A percentile compares a stretch with the other conserved stretches of the same genome.
These are phyloP conservation scores for Kwoniella bestiolae DNA, from an alignment of 768 basidiomycete genomes.

Conservation along the genomic window DNA sequence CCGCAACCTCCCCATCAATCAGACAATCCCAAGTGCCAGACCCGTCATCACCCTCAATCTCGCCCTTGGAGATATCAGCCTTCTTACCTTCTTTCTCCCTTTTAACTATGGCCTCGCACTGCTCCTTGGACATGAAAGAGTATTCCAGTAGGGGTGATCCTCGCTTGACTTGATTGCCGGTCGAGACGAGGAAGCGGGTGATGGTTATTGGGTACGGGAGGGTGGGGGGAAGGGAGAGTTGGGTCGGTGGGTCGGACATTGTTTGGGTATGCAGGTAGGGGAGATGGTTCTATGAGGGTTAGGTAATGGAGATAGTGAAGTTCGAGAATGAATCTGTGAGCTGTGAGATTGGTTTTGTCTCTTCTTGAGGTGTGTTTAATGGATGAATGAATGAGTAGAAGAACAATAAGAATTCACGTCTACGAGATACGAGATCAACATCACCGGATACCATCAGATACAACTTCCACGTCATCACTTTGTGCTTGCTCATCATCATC, in stretches of 20 bases:
- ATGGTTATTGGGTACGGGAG: conserved; percentile 88
- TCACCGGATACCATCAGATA: neutral
- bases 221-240: conserved; percentile 73
- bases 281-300: too few species aligned
- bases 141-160: conserved; percentile 75
- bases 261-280: too few species aligned
- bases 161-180: conserved; percentile 64
- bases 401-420: neutral
- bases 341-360: neutral
- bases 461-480: conserved; percentile 23
- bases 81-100: conserved; percentile 30
- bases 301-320: too few species aligned
- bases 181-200: conserved; percentile 67
- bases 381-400: neutral
- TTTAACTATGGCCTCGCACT: conserved; percentile 53
- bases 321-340: neutral
- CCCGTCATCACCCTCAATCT: conserved; percentile 77
- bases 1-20: conserved; percentile 74
- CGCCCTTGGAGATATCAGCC: conserved; percentile 16
- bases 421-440: neutral
- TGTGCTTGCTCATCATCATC: neutral
- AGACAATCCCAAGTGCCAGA: conserved; percentile 91
- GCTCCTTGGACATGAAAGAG: conserved; percentile 69
- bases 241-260: conserved; percentile 61
- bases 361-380: neutral